A percentile compares a stretch with the other conserved stretches of the same genome.
Conservation (phyloP, 1,139 yeast species). For the Blastobotrys raffinosifermentans region DNA sequence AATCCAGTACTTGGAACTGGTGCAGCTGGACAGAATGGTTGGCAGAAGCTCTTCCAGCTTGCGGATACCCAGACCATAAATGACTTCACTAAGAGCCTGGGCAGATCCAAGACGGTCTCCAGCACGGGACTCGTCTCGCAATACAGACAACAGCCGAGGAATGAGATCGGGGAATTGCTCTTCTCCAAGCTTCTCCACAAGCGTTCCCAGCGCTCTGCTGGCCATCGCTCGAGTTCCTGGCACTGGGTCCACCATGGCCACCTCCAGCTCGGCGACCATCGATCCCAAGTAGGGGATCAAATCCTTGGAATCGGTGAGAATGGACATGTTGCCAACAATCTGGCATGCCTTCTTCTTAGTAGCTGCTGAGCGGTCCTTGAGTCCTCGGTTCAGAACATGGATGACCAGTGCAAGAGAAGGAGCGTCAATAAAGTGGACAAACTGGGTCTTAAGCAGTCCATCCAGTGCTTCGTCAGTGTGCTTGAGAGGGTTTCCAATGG, state of each 20-base stretch:
- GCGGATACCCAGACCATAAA: slow-evolving; percentile 81
- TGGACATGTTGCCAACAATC: slow-evolving; percentile 98
- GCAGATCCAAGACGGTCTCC: slow-evolving; percentile 98
- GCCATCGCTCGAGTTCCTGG: slow-evolving; percentile 97
- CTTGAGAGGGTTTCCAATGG: slow-evolving; percentile 93
- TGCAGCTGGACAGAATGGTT: slow-evolving; percentile 64
- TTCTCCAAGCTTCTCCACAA: slow-evolving; percentile 95
- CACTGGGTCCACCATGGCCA: slow-evolving; percentile 98
- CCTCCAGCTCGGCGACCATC: slow-evolving; percentile 75
- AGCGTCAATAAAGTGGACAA: slow-evolving; percentile 96
- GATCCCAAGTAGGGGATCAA: slow-evolving; percentile 74
- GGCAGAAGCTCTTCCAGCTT: slow-evolving; percentile 90
- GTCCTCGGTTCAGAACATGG: slow-evolving; percentile 92
- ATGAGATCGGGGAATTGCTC: slow-evolving; percentile 91
- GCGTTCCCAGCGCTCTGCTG: slow-evolving; percentile 92
- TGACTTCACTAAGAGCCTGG: slow-evolving; percentile 91
- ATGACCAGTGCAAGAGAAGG: slow-evolving; percentile 93
- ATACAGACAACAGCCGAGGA: slow-evolving; percentile 68
- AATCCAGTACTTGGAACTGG: slow-evolving; percentile 58
- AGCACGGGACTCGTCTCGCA: slow-evolving; percentile 72
- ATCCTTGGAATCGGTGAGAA: slow-evolving; percentile 84
- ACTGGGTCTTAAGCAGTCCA: slow-evolving; percentile 80
- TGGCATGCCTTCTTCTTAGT: slow-evolving; percentile 94
- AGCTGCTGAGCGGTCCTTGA: slow-evolving; percentile 86
- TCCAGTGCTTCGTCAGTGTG: slow-evolving; percentile 85